phyloP scores from a whole-genome alignment of 441 rosid species.

The Pelargonium myrrhifolium region DNA sequence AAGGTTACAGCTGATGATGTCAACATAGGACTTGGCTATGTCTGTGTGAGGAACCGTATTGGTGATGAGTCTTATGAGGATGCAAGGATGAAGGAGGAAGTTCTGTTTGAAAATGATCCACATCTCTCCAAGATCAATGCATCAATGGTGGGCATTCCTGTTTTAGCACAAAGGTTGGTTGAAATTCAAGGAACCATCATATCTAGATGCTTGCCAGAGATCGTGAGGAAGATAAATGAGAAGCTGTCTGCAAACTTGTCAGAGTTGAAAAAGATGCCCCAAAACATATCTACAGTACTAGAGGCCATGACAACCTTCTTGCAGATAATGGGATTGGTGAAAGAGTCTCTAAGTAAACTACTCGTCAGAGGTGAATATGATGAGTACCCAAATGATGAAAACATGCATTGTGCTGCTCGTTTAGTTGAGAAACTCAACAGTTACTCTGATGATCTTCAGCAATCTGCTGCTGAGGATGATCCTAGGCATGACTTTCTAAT shows the following conservation, averaged over 20 bases:
- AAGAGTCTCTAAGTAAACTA: slow-evolving; percentile 24
- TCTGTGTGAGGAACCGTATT: slow-evolving; percentile 37
- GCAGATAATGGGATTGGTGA: slow-evolving; percentile 16
- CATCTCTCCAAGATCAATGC: slow-evolving; percentile 21
- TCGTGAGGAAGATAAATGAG: slow-evolving; percentile 19
- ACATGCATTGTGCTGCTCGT: too few species aligned
- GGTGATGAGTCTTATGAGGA: slow-evolving; percentile 32
- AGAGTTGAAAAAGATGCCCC: slow-evolving; percentile 28
- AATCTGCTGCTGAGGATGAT: neutral
- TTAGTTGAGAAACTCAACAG: too few species aligned
- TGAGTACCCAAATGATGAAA: too few species aligned
- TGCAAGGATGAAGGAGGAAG: slow-evolving; percentile 25
- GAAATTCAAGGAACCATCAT: slow-evolving; percentile 27
- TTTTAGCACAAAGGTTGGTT: slow-evolving; percentile 29
- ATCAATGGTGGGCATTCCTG: slow-evolving; percentile 29
- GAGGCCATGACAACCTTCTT: slow-evolving; percentile 31
- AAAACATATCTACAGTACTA: slow-evolving; percentile 6
- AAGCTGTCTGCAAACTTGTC: slow-evolving; percentile 16
- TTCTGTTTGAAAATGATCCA: slow-evolving; percentile 27
- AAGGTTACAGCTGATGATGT: slow-evolving; percentile 41
- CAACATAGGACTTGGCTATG: slow-evolving; percentile 36
- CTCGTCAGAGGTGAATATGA: too few species aligned
- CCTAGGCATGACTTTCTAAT: neutral
- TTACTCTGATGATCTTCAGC: too few species aligned
- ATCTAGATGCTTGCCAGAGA: slow-evolving; percentile 24